A percentile compares a stretch with the other conserved stretches of the same genome.
These are phyloP conservation scores for Quercus phellos DNA, from an alignment of 331 rosid species.

Conservation along the genomic window DNA sequence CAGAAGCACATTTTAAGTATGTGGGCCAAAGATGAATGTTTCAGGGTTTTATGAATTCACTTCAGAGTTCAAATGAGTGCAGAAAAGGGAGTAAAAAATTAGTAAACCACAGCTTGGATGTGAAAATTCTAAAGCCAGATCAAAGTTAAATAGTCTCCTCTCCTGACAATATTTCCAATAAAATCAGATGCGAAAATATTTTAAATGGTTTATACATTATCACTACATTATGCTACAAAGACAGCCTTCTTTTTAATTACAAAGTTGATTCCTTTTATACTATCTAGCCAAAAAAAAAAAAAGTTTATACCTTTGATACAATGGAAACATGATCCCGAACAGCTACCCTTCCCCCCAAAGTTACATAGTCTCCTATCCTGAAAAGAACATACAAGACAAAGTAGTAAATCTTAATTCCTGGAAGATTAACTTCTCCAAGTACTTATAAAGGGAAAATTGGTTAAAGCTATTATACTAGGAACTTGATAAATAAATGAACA, in stretches of 20 bases:
- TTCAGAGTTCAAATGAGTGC: neutral
- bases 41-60: neutral
- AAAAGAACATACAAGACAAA: conserved; percentile 17
- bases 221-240: neutral
- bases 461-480: neutral
- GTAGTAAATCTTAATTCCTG: conserved; percentile 4
- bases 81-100: neutral
- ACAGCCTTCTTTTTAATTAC: neutral
- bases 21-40: neutral
- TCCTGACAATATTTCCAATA: neutral
- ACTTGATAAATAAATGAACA: neutral
- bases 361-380: conserved; percentile 83
- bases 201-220: neutral
- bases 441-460: neutral
- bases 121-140: neutral
- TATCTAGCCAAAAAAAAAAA: conserved; percentile 8
- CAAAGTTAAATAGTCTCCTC: neutral
- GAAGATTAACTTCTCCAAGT: conserved; percentile 13
- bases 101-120: neutral
- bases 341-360: conserved; percentile 88
- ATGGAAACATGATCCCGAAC: conserved; percentile 80
- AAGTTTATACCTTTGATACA: conserved; percentile 51
- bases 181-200: neutral
- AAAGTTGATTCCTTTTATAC: conserved; percentile 51
- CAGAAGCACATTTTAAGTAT: too few relatives aligned